Conservation (phyloP, 345 rosid species). For the Citrus cavaleriei region DNA sequence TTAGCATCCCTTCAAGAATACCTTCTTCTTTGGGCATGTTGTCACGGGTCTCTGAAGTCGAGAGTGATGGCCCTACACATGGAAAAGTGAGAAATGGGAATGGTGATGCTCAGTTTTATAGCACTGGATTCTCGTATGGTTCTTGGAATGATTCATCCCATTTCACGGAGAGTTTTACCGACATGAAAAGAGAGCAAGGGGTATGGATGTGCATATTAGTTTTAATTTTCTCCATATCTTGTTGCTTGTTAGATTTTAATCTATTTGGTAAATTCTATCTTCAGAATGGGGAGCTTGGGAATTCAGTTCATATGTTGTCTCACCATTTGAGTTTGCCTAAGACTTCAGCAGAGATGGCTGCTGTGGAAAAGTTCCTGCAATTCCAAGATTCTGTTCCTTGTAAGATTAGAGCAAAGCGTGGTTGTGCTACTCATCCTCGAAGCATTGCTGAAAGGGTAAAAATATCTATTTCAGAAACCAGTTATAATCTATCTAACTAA, state of each 20-base stretch:
- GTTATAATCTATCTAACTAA: background rate
- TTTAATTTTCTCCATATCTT: background rate
- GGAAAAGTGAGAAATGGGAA: slow-evolving; percentile 27
- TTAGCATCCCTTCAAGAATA: slow-evolving; percentile 51
- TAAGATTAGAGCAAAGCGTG: slow-evolving; percentile 93
- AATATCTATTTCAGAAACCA: background rate
- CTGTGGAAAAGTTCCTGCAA: slow-evolving; percentile 63
- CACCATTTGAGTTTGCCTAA: slow-evolving; percentile 56
- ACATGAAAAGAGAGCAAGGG: slow-evolving; percentile 54
- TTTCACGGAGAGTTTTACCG: slow-evolving; percentile 37
- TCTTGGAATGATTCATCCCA: slow-evolving; percentile 63
- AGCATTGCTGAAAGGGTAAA: slow-evolving; percentile 96
- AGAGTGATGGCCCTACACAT: slow-evolving; percentile 31
- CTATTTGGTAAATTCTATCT: background rate
- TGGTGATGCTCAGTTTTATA: slow-evolving; percentile 22
- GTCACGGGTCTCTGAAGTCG: slow-evolving; percentile 65
- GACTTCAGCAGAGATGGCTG: slow-evolving; percentile 52
- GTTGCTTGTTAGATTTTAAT: slow-evolving; percentile 7
- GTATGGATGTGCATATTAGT: slow-evolving; percentile 18
- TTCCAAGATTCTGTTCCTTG: slow-evolving; percentile 93
- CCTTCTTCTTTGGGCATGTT: slow-evolving; percentile 71
- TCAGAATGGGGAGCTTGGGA: slow-evolving; percentile 45
- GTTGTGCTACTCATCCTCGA: slow-evolving; percentile 99
- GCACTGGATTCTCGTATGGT: slow-evolving; percentile 35
- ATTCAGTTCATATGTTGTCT: slow-evolving; percentile 30